A percentile compares a stretch with the other conserved stretches of the same genome.
phyloP scores from a whole-genome alignment of 2,329 filamentous ascomycete genomes.

The Talaromyces rugulosus region DNA sequence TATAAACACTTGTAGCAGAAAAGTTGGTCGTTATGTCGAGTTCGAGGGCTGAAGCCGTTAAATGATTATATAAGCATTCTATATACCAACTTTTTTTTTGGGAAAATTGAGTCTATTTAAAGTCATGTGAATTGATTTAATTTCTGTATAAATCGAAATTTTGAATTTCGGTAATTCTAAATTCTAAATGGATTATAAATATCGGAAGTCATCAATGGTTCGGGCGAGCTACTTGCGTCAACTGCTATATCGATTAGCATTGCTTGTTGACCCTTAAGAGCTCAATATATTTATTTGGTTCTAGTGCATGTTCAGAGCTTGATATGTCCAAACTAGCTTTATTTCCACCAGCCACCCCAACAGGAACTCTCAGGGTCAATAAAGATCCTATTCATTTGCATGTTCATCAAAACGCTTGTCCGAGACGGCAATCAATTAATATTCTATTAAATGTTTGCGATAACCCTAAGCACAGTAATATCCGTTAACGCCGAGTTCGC shows the following conservation, averaged over 20 bases:
- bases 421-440: neutral
- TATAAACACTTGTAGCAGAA: neutral
- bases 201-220: neutral
- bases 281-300: too few relatives aligned
- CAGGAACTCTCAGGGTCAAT: neutral
- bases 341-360: neutral
- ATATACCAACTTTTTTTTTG: neutral
- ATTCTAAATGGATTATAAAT: neutral
- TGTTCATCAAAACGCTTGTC: neutral
- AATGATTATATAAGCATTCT: neutral
- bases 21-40: neutral
- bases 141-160: neutral
- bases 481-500: neutral
- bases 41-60: neutral
- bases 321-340: too few relatives aligned
- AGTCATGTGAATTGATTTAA: neutral
- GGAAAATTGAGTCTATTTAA: neutral
- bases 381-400: neutral
- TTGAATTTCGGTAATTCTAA: too few relatives aligned
- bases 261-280: too few relatives aligned
- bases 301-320: too few relatives aligned
- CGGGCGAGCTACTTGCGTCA: too few relatives aligned
- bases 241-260: too few relatives aligned
- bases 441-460: neutral
- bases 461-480: neutral